Evolutionary conservation across 2,329 filamentous ascomycete genomes (phyloP), one percentile per base, ranked within the genome.

Genomic region (Aspergillus neoniger): DNA sequence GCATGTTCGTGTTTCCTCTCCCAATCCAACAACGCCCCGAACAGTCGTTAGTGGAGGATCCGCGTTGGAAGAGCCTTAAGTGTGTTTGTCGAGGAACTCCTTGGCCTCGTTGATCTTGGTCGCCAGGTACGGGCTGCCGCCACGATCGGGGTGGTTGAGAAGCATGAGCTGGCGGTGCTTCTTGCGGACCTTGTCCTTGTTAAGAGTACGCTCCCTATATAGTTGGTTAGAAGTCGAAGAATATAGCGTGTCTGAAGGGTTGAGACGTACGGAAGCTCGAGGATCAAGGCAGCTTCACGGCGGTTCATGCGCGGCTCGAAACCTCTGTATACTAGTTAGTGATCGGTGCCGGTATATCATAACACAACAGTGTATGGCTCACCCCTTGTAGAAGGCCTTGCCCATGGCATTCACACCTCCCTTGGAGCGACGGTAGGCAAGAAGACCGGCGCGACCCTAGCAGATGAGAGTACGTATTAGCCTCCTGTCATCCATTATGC

Each of bases 91-190:
- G 67, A 99, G 76, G 65, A 98, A 86, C 76, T 98, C 94, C 79
- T 99, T 99, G 41, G 95, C 95, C 78, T 99, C 95, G 80, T 99
- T 99, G 75, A 99, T 90, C 79, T 99, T 99, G 57, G 93, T 97
- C 14, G 95, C 95, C 48, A 99, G 81, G 75, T 98, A 99, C 7
- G 95, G 95, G 74, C 92, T 97, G 41, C 95, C 95, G 67, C 95
- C 95, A 74, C 95, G 90, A 83, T 99, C 95, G 65, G 95, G 95
- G 78, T 99, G 95, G 83, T 99, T 99, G 67, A 96, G 83, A 59
- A 99, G 87, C 94, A 99, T 99, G 67, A 98, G 87, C 57, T 89
- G 92, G 65, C 95, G 89, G 80, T 99, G 95, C 69, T 93, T 92
- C 81, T 97, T 97, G 75, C 95, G 91, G 70, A 99, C 83, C 75